Evolutionary conservation across 2,329 filamentous ascomycete species (phyloP), one percentile per base, ranked within the genome.

Genomic region (Hypoxylon sp.): DNA sequence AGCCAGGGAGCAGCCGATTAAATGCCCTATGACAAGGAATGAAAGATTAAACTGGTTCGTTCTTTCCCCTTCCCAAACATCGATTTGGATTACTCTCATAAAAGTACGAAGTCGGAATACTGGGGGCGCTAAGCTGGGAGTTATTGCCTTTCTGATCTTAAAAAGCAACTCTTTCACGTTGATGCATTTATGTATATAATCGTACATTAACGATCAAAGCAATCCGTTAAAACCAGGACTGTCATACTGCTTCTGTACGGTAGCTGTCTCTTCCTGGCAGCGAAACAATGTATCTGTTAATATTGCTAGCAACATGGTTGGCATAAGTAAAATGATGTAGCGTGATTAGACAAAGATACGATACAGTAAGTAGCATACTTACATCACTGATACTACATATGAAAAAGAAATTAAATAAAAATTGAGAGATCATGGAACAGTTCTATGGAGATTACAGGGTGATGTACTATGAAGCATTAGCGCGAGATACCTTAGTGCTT

Each of bases 1-100:
- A 82, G 80, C 65, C 80, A 82, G 62, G 79, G 77, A 19, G 57
- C 69, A 21, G 67, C 68, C 25, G 71, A 75, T 5, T 70, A 41
- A 65, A 36, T 30, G 2, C 21, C 2, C 34, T 19, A 11, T 19
- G n/a, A 21, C 25, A 6, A 50, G 28, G 46, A 45, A 51, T 17
- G 13, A 46, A 36, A 32, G 19, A 58, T 45, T 65, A 68, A 62
- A 21, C 46, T 38, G 36, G 41, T 60, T 59, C 48, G 60, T 59
- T 59, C 59, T 63, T 65, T 55, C 5, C 59, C 41, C 53, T 43
- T 69, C 46, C 50, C 49, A 48, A 60, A 50, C 25, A 30, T 58
- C 49, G 43, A 53, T 66, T 56, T 19, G 32, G 28, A 36, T 52
- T 25, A 46, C 60, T 56, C 9, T 55, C 25, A 43, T 50, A 59